These are phyloP conservation scores for Pythium phragmiticola DNA, from an alignment of 352 stramenopile species.

Conservation along the genomic window DNA sequence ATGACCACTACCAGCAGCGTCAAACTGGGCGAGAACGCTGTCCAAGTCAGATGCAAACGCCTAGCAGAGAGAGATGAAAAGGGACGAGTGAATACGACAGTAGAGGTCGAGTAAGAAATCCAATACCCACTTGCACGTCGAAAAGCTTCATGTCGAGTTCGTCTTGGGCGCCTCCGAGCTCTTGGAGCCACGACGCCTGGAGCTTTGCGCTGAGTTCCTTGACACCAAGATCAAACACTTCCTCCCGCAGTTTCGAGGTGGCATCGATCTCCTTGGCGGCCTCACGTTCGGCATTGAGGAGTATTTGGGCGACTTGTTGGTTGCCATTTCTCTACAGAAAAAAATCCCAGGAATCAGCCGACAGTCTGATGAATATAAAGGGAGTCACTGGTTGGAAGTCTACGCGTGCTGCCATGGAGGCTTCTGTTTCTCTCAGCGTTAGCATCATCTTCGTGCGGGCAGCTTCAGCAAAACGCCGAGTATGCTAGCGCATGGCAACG, in stretches of 20 bases:
- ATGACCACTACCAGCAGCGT: constrained; percentile 1
- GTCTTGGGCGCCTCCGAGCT: constrained; percentile 35
- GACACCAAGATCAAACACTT: constrained; percentile 58
- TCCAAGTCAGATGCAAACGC: constrained; percentile 46
- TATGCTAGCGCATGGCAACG: not conserved
- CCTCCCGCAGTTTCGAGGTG: constrained; percentile 32
- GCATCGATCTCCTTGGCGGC: constrained; percentile 1
- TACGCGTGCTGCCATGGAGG: not conserved
- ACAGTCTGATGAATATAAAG: no score
- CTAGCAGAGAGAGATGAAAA: constrained; percentile 17
- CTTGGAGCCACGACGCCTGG: constrained; percentile 31
- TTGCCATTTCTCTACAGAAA: not conserved
- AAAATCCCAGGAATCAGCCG: not conserved
- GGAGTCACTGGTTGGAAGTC: not conserved
- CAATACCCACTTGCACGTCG: constrained; percentile 41
- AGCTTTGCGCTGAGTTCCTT: constrained; percentile 40
- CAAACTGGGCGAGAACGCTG: constrained; percentile 51
- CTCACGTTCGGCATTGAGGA: constrained; percentile 18
- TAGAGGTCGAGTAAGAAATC: not conserved
- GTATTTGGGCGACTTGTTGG: constrained; percentile 1
- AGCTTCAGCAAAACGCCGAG: not conserved
- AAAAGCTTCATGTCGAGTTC: constrained; percentile 49
- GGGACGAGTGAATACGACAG: not conserved
- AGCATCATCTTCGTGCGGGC: constrained; percentile 7
- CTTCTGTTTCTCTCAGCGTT: constrained; percentile 4